phyloP scores from a whole-genome alignment of 441 rosid species.

The Monsonia emarginata region DNA sequence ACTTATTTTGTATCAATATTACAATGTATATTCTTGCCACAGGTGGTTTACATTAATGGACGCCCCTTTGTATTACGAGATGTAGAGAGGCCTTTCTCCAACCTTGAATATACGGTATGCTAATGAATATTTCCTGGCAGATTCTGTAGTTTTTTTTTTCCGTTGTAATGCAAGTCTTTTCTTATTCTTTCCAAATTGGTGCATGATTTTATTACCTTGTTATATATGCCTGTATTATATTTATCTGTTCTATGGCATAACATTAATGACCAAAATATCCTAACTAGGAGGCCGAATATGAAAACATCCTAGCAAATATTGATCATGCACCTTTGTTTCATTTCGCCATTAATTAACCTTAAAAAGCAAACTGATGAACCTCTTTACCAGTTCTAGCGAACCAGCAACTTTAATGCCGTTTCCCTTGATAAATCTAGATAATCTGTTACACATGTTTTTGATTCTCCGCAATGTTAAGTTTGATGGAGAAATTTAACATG shows the following conservation, averaged over 20 bases:
- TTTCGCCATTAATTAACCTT: neutral
- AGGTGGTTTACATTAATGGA: constrained; percentile 91
- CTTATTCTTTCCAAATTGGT: neutral
- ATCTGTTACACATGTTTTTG: neutral
- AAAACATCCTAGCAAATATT: neutral
- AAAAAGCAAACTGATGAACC: neutral
- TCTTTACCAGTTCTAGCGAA: neutral
- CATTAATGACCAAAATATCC: neutral
- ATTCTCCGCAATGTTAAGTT: neutral
- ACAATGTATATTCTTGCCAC: constrained; percentile 22
- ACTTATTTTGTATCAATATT: neutral
- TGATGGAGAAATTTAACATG: neutral
- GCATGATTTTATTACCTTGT: constrained; percentile 5
- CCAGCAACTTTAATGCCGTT: no score
- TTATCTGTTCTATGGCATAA: neutral
- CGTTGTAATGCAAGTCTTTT: neutral
- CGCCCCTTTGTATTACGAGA: constrained; percentile 97
- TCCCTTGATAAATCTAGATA: neutral
- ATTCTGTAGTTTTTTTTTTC: neutral
- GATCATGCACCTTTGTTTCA: neutral
- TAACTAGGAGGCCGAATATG: neutral
- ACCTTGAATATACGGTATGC: constrained; percentile 89
- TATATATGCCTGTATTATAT: neutral
- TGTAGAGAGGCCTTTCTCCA: constrained; percentile 90
- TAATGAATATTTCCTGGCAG: constrained; percentile 2